Conservation (phyloP, 192 early-diverging fungal species). For the Umbelopsis sp. region DNA sequence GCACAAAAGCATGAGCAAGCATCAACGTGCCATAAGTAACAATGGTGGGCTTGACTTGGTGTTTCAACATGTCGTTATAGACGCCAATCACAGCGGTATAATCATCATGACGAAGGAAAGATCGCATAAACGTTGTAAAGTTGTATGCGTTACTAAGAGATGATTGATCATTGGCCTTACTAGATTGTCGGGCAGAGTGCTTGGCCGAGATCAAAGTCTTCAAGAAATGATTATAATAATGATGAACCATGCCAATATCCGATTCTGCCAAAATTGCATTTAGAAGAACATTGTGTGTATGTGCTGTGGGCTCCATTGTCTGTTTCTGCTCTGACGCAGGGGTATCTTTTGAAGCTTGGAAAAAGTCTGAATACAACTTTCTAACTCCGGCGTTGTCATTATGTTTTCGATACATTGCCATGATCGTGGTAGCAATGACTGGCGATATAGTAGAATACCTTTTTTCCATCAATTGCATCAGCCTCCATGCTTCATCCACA, state of each 20-base stretch:
- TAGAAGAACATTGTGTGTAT: constrained; percentile 34
- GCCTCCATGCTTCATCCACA: constrained; percentile 43
- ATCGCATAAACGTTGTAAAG: constrained; percentile 44
- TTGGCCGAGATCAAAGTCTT: not conserved
- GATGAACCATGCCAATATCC: not conserved
- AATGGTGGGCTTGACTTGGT: constrained; percentile 29
- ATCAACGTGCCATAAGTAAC: constrained; percentile 43
- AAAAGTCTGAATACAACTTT: constrained; percentile 34
- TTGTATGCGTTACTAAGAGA: constrained; percentile 24
- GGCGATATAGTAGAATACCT: constrained; percentile 20
- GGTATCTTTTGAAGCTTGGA: not conserved
- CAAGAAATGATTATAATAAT: constrained; percentile 31
- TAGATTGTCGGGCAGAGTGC: not conserved
- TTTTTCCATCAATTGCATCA: constrained; percentile 35
- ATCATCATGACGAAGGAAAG: constrained; percentile 34
- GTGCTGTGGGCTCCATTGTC: constrained; percentile 2
- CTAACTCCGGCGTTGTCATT: constrained; percentile 34
- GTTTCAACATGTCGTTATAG: constrained; percentile 38
- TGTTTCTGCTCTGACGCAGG: constrained; percentile 4
- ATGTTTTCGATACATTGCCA: constrained; percentile 37
- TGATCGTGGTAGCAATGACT: constrained; percentile 33
- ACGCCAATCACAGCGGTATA: constrained; percentile 29
- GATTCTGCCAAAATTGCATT: constrained; percentile 33
- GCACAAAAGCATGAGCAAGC: constrained; percentile 41
- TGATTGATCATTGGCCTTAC: not conserved